These are phyloP conservation scores for Neofusicoccum umdonicola DNA, from an alignment of 2,329 filamentous ascomycete genomes.

Conservation along the genomic window DNA sequence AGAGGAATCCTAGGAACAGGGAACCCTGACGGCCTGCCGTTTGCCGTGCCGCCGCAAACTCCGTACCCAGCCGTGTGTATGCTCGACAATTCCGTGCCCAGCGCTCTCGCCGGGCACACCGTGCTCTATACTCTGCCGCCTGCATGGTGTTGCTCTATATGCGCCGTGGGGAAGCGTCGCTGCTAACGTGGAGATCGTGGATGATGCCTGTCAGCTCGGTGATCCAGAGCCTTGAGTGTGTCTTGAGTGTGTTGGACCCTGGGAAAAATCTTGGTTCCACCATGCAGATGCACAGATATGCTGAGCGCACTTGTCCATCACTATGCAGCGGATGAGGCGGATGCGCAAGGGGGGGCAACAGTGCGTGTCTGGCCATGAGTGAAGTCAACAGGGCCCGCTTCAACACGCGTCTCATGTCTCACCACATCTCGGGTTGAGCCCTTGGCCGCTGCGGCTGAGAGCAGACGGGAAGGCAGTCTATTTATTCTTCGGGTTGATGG, in stretches of 20 bases:
- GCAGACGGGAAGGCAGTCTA: neutral
- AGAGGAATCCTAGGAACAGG: neutral
- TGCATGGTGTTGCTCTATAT: neutral
- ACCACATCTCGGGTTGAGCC: neutral
- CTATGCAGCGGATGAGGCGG: neutral
- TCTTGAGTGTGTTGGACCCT: neutral
- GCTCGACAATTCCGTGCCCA: neutral
- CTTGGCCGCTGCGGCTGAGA: neutral
- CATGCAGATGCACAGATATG: conserved; percentile 2
- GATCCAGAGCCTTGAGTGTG: neutral
- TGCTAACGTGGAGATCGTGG: conserved; percentile 1
- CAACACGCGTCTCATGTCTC: conserved; percentile 11
- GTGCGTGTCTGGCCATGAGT: neutral
- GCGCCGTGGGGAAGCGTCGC: neutral
- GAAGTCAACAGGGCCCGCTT: conserved; percentile 2
- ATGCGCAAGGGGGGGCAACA: neutral
- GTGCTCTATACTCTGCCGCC: neutral
- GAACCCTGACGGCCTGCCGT: neutral
- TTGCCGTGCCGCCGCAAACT: neutral
- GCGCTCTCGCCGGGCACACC: neutral
- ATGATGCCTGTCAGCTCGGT: neutral
- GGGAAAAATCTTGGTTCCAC: neutral
- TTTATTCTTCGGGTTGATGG: neutral
- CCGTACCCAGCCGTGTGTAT: neutral
- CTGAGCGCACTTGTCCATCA: neutral